phyloP scores from a whole-genome alignment of 2,329 filamentous ascomycete species.

The Aureobasidium sp. region DNA sequence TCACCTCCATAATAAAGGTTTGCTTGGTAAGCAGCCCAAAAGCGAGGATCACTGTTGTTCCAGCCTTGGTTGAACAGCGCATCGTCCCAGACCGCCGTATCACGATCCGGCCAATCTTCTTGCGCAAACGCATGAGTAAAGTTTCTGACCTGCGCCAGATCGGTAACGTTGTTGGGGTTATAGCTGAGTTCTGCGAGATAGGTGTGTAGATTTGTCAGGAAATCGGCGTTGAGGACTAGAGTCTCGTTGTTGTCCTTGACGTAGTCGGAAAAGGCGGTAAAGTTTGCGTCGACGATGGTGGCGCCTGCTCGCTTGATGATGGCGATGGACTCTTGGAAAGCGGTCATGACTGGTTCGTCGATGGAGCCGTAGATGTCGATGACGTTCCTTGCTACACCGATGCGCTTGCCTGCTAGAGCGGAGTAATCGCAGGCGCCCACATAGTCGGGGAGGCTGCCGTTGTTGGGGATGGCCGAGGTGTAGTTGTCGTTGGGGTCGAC shows the following conservation, averaged over 20 bases:
- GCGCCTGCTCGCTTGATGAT: slow-evolving; percentile 50
- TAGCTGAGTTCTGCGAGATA: slow-evolving; percentile 50
- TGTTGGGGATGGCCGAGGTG: slow-evolving; percentile 50
- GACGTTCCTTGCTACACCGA: slow-evolving; percentile 56
- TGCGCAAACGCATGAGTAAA: slow-evolving; percentile 47
- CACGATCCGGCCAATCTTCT: slow-evolving; percentile 54
- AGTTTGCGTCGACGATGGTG: slow-evolving; percentile 52
- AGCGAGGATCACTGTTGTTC: slow-evolving; percentile 48
- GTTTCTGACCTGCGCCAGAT: slow-evolving; percentile 43
- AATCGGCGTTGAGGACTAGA: slow-evolving; percentile 51
- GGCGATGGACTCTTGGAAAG: slow-evolving; percentile 49
- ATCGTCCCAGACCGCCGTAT: slow-evolving; percentile 50
- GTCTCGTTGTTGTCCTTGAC: slow-evolving; percentile 32
- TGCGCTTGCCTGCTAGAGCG: slow-evolving; percentile 48
- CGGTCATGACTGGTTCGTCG: slow-evolving; percentile 38
- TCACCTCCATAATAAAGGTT: slow-evolving; percentile 48
- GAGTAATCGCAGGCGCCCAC: slow-evolving; percentile 48
- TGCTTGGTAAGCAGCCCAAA: slow-evolving; percentile 50
- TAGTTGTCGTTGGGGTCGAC: slow-evolving; percentile 48
- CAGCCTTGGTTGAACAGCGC: slow-evolving; percentile 42
- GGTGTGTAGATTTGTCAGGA: slow-evolving; percentile 46
- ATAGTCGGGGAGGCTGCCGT: slow-evolving; percentile 49
- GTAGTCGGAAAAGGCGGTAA: slow-evolving; percentile 44
- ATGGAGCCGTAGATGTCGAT: slow-evolving; percentile 33
- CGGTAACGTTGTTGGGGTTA: slow-evolving; percentile 50